These are phyloP conservation scores for Westerdykella sp. DNA, from an alignment of 2,329 filamentous ascomycete genomes.

Conservation along the genomic window DNA sequence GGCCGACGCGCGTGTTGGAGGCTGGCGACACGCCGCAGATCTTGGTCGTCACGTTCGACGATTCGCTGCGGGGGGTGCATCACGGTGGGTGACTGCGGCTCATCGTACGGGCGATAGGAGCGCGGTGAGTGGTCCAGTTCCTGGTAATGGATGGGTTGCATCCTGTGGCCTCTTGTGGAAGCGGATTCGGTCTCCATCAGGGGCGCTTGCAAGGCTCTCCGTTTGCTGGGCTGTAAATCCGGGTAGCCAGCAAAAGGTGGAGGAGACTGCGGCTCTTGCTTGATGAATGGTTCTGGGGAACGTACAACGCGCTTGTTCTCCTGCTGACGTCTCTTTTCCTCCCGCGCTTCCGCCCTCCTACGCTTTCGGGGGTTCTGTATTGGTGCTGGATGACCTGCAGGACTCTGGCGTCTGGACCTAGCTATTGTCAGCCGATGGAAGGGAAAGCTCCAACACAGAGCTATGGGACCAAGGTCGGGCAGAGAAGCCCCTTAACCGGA, in stretches of 20 bases:
- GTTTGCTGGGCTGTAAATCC: slow-evolving; percentile 36
- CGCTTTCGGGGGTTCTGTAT: slow-evolving; percentile 48
- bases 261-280: slow-evolving; percentile 58
- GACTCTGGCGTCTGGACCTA: slow-evolving; percentile 40
- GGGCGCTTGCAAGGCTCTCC: slow-evolving; percentile 34
- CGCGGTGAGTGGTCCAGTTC: slow-evolving; percentile 32
- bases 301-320: slow-evolving; percentile 27
- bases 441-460: no score
- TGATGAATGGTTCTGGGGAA: slow-evolving; percentile 50
- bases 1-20: slow-evolving; percentile 43
- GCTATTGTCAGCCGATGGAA: neutral
- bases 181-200: slow-evolving; percentile 36
- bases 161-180: slow-evolving; percentile 34
- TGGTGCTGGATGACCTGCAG: slow-evolving; percentile 37
- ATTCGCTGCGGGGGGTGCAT: slow-evolving; percentile 36
- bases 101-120: slow-evolving; percentile 40
- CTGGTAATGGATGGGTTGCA: slow-evolving; percentile 43
- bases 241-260: slow-evolving; percentile 46
- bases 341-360: slow-evolving; percentile 41
- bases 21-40: slow-evolving; percentile 44
- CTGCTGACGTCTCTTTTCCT: slow-evolving; percentile 33
- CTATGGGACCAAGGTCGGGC: no score
- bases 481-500: no score
- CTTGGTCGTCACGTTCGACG: slow-evolving; percentile 40
- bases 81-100: slow-evolving; percentile 35